A percentile compares a stretch with the other conserved stretches of the same genome.
Conservation (phyloP, 441 rosid species). For the Capsella rubella region DNA sequence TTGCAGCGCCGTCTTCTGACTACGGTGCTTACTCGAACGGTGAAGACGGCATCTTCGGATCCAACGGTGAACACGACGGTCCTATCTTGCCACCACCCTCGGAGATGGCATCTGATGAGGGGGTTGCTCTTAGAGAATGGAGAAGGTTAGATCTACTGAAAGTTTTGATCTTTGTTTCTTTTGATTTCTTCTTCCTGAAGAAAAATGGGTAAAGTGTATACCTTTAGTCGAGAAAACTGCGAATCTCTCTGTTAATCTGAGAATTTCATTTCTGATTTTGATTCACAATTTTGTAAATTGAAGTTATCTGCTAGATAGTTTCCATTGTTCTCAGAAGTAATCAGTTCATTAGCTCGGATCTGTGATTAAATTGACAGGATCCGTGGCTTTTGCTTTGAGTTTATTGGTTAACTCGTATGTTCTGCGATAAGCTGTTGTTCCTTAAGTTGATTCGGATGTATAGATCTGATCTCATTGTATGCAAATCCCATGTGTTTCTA, state of each 20-base stretch:
- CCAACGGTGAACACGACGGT: slow-evolving; percentile 55
- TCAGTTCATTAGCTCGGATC: slow-evolving; percentile 27
- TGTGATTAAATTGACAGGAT: not conserved
- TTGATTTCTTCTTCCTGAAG: not conserved
- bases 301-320: not conserved
- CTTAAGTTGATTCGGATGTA: not conserved
- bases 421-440: not conserved
- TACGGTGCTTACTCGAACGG: slow-evolving; percentile 50
- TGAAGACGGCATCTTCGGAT: slow-evolving; percentile 46
- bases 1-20: slow-evolving; percentile 50
- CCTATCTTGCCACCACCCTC: slow-evolving; percentile 64
- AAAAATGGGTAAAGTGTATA: not conserved
- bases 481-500: not conserved
- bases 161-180: slow-evolving; percentile 3
- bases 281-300: slow-evolving; percentile 13
- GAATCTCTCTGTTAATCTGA: not conserved
- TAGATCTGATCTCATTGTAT: slow-evolving; percentile 23
- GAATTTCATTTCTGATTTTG: not conserved
- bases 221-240: not conserved
- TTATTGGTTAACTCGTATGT: not conserved
- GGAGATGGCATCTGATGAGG: slow-evolving; percentile 70
- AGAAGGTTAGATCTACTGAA: slow-evolving; percentile 58
- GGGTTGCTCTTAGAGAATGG: slow-evolving; percentile 75
- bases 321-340: slow-evolving; percentile 15
- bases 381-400: slow-evolving; percentile 10